Base-by-base conservation (phyloP, 176 grass and related monocot genomes). In the Aegilops tauschii region DNA sequence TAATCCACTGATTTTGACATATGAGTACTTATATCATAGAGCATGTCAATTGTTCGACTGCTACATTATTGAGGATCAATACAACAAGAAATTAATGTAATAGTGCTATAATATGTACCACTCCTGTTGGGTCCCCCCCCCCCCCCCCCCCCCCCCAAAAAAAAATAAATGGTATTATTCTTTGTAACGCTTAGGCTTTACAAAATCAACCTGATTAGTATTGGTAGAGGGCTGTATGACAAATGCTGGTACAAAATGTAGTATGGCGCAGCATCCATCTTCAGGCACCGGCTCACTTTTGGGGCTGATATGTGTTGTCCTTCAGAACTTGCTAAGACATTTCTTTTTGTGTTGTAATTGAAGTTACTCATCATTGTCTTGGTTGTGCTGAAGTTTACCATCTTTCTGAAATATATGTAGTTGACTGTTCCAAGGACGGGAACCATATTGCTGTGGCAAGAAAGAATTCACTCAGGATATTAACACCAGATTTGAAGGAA, bases 401-500 rank as follows among this genome's bases (percentile, higher is more conserved):
- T 83, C 58, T 67, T 39, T 79, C 84, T 66, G 61, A 66, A 79
- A 80, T 91, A 10, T 87, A 32, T 77, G 58, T 72, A 98, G 95
- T 95, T 87, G 95, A 93, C 69, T 93, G 93, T 86, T 93, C 80
- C 39, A 80, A 82, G 77, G 90, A 87, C 66, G 91, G 93, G 52
- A 89, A 90, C 64, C 92, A 90, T 79, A 89, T 98, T 89, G 92
- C 78, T 68, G 76, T 98, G 92, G 84, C 89, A 65, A 91, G 79
- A 83, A 87, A 91, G 73, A 91, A 89, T 67, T 83, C 45, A 86
- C 61, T 95, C 59, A 91, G 84, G 59, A 95, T 98, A 62, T 89
- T 95, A 35, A 94, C 90, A 25, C 83, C 78, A 32, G 87, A 95
- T 87, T 86, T 98, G 18, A 79, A 88, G 82, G 96, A 98, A 86